phyloP scores from a whole-genome alignment of 2,329 filamentous ascomycete genomes.

The Fusarium foetens region DNA sequence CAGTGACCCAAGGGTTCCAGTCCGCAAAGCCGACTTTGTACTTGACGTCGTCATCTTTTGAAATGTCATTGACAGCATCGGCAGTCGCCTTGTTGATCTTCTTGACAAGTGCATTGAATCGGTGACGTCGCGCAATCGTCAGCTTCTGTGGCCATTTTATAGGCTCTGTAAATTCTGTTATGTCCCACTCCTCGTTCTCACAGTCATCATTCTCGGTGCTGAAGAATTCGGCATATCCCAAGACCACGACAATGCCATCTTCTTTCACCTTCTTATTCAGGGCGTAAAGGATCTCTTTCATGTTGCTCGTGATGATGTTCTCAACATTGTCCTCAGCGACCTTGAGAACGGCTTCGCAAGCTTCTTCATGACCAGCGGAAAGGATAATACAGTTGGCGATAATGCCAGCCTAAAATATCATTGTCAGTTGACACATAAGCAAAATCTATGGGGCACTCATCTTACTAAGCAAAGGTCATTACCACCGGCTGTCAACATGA shows the following conservation, averaged over 20 bases:
- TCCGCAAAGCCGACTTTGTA: conserved; percentile 6
- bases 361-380: fast-evolving
- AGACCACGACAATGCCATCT: neutral
- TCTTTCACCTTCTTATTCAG: neutral
- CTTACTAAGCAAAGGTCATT: conserved; percentile 9
- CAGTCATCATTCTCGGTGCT: neutral
- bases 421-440: no score
- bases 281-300: conserved; percentile 1
- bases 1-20: conserved; percentile 6
- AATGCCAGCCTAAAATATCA: neutral
- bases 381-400: neutral
- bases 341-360: neutral
- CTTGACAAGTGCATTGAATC: neutral
- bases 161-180: neutral
- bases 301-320: neutral
- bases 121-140: neutral
- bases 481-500: neutral
- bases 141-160: neutral
- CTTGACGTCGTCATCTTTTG: fast-evolving
- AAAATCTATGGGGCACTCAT: no score
- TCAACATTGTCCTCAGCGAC: neutral
- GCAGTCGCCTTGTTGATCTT: neutral
- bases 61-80: neutral
- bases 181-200: neutral
- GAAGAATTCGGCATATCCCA: neutral